Conservation (phyloP, 2,329 filamentous ascomycete genomes). For the Verticillium tricorpus region DNA sequence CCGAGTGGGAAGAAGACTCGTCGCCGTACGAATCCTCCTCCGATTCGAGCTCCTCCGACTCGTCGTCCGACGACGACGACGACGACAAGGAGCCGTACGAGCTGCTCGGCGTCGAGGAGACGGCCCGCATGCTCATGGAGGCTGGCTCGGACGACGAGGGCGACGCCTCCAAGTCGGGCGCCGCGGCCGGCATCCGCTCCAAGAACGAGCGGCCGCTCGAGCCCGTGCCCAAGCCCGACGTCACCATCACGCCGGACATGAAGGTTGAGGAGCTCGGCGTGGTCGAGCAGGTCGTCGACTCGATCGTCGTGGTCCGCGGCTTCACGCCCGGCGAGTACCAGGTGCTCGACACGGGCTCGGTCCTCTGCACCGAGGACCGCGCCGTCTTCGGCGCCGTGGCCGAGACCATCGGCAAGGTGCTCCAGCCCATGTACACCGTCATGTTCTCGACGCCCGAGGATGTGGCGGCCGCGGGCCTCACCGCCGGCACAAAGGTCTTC, state of each 20-base stretch:
- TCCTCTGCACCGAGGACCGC: constrained; percentile 74
- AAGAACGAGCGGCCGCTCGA: constrained; percentile 73
- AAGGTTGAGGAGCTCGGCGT: constrained; percentile 70
- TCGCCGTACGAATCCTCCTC: constrained; percentile 69
- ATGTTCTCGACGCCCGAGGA: constrained; percentile 67
- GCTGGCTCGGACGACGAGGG: constrained; percentile 77
- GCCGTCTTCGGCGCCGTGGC: constrained; percentile 75
- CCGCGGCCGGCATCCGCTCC: constrained; percentile 55
- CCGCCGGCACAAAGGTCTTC: constrained; percentile 66
- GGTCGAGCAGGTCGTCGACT: constrained; percentile 75
- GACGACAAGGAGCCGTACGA: constrained; percentile 62
- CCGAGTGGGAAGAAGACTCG: constrained; percentile 83
- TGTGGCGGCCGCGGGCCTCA: constrained; percentile 61
- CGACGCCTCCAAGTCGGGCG: constrained; percentile 44
- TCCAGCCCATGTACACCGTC: constrained; percentile 81
- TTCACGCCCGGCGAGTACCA: constrained; percentile 75
- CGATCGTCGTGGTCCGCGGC: constrained; percentile 72
- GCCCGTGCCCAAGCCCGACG: constrained; percentile 66
- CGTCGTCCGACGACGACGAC: constrained; percentile 54
- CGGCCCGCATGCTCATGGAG: constrained; percentile 79
- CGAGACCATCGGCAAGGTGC: constrained; percentile 81
- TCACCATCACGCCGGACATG: constrained; percentile 73
- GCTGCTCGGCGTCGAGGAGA: constrained; percentile 74
- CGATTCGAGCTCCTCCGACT: constrained; percentile 54
- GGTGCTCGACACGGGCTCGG: constrained; percentile 78